Conservation (phyloP, 345 rosid genomes). For the Bruguiera sexangula region DNA sequence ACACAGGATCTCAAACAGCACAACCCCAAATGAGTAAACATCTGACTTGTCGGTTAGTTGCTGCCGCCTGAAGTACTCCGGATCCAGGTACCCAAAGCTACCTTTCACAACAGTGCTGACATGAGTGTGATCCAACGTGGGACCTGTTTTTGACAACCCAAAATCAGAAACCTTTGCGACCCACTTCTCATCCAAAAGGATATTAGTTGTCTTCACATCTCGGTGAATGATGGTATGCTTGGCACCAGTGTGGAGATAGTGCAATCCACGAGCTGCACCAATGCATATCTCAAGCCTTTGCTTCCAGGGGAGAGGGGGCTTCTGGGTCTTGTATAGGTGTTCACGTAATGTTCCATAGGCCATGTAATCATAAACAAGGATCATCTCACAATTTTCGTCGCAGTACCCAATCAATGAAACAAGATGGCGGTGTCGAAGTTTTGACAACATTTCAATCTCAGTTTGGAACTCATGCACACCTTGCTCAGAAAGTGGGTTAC, state of each 20-base stretch:
- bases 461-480: conserved; percentile 34
- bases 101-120: conserved; percentile 40
- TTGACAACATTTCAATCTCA: conserved; percentile 38
- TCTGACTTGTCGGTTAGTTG: conserved; percentile 33
- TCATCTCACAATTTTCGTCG: conserved; percentile 33
- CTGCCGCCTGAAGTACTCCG: conserved; percentile 31
- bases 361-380: conserved; percentile 35
- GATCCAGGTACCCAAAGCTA: conserved; percentile 39
- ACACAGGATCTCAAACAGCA: conserved; percentile 7
- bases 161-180: conserved; percentile 42
- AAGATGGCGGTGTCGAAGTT: conserved; percentile 31
- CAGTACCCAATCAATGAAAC: conserved; percentile 34
- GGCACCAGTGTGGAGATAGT: conserved; percentile 33
- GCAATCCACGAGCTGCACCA: conserved; percentile 35
- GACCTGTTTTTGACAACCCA: conserved; percentile 30
- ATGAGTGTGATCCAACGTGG: conserved; percentile 22
- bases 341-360: conserved; percentile 30
- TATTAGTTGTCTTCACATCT: conserved; percentile 39
- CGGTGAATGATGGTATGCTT: conserved; percentile 33
- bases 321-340: conserved; percentile 31
- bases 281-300: conserved; percentile 35
- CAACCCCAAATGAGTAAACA: conserved; percentile 19
- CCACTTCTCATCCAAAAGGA: conserved; percentile 32
- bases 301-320: conserved; percentile 28
- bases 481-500: conserved; percentile 29